Evolutionary conservation across 169 alveolate species (phyloP).

Genomic region (Plasmodium gonderi): DNA sequence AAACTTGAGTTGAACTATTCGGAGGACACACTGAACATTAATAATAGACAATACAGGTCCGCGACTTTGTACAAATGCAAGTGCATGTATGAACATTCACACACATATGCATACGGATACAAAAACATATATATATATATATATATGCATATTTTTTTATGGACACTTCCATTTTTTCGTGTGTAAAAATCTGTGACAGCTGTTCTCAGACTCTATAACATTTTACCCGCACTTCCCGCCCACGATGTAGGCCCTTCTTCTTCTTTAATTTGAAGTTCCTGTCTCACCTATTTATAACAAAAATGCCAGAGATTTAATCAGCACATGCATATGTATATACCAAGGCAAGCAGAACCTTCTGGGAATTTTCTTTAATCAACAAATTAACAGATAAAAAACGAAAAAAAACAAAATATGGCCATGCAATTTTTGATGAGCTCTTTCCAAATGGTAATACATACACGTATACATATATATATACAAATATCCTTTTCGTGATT

Average conservation of each 20-base stretch:
- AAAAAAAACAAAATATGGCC: background rate
- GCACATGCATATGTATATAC: background rate
- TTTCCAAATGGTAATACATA: too few relatives aligned
- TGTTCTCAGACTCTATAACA: too few relatives aligned
- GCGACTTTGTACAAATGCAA: background rate
- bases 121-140: too few relatives aligned
- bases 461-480: too few relatives aligned
- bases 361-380: background rate
- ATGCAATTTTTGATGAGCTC: background rate
- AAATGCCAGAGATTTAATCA: background rate
- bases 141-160: too few relatives aligned
- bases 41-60: conserved; percentile 51
- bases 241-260: background rate
- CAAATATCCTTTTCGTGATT: too few relatives aligned
- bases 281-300: background rate
- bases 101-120: background rate
- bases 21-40: conserved; percentile 48
- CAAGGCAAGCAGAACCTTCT: background rate
- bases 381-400: background rate
- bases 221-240: background rate
- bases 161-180: too few relatives aligned
- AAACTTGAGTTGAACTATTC: conserved; percentile 15
- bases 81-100: background rate
- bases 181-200: too few relatives aligned
- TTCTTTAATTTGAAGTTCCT: background rate